A percentile compares a stretch with the other conserved stretches of the same genome.
Evolutionary conservation across 139 green algal genomes (phyloP).

Genomic region (Auxenochlorella pyrenoidosa): DNA sequence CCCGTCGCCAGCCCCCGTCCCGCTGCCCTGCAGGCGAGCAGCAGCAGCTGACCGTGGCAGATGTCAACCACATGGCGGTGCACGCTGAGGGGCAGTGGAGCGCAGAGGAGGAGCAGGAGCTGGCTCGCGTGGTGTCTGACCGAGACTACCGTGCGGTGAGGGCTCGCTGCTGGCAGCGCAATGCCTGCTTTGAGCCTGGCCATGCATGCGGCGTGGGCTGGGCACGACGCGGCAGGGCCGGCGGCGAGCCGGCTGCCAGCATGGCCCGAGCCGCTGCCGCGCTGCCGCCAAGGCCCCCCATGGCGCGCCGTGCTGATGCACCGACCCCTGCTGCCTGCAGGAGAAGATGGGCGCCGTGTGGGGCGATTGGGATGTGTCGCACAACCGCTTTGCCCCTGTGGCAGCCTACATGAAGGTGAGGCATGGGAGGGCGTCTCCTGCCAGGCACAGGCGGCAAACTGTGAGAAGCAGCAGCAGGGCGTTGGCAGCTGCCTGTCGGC

Average conservation of each 20-base stretch:
- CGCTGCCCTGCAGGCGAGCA: background rate
- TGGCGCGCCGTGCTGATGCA: too few relatives aligned
- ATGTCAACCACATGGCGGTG: conserved; percentile 19
- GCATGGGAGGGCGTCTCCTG: too few relatives aligned
- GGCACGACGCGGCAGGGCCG: too few relatives aligned
- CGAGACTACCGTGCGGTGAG: conserved; percentile 27
- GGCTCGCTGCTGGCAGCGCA: too few relatives aligned
- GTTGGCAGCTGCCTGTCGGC: too few relatives aligned
- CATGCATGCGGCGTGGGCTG: too few relatives aligned
- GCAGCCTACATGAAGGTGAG: conserved; percentile 26
- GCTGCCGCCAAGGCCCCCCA: background rate
- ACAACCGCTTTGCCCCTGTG: conserved; percentile 6
- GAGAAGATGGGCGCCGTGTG: conserved; percentile 6
- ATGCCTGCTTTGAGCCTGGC: background rate
- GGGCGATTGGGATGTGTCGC: background rate
- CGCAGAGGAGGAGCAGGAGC: conserved; percentile 39
- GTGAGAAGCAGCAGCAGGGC: too few relatives aligned
- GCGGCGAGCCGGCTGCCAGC: background rate
- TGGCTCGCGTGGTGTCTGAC: conserved; percentile 29
- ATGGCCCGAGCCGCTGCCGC: background rate
- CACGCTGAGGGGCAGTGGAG: conserved; percentile 34
- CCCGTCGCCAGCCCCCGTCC: background rate
- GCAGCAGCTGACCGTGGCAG: conserved; percentile 27
- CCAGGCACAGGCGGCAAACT: too few relatives aligned
- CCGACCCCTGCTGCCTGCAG: background rate